phyloP scores from a whole-genome alignment of 495 filamentous ascomycete genomes.

The Achaetomiella virescens region DNA sequence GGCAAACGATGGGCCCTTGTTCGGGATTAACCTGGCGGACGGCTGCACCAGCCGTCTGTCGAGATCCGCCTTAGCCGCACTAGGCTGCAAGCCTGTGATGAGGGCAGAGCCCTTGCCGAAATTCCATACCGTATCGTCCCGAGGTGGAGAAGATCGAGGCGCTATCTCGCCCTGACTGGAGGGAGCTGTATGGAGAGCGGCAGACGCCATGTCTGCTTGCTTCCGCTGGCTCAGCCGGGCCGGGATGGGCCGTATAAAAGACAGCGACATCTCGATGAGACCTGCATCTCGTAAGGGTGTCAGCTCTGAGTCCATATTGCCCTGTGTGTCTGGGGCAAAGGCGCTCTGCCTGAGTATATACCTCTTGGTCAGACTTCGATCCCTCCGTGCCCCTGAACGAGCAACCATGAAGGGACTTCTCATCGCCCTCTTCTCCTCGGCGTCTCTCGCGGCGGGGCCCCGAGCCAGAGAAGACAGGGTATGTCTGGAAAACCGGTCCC shows the following conservation, averaged over 20 bases:
- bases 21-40: too few species aligned
- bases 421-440: constrained; percentile 13
- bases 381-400: background rate
- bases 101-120: too few species aligned
- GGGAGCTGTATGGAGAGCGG: background rate
- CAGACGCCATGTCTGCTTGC: background rate
- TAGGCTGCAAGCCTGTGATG: too few species aligned
- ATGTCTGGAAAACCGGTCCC: constrained; percentile 2
- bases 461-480: constrained; percentile 10
- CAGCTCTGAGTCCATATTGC: background rate
- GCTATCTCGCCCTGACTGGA: background rate
- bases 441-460: constrained; percentile 15
- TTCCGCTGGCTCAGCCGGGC: too few species aligned
- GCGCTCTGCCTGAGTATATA: background rate
- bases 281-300: background rate
- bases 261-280: background rate
- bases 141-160: background rate
- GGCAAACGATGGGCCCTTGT: too few species aligned
- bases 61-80: too few species aligned
- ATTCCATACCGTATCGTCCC: too few species aligned
- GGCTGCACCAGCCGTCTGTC: too few species aligned
- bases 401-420: constrained; percentile 19
- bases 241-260: background rate
- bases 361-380: background rate
- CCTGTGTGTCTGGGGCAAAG: background rate